Percentiles rank a stretch among this genome's conserved stretches.
These are phyloP conservation scores for Piloderma croceum DNA, from an alignment of 768 basidiomycete species.

Conservation along the genomic window DNA sequence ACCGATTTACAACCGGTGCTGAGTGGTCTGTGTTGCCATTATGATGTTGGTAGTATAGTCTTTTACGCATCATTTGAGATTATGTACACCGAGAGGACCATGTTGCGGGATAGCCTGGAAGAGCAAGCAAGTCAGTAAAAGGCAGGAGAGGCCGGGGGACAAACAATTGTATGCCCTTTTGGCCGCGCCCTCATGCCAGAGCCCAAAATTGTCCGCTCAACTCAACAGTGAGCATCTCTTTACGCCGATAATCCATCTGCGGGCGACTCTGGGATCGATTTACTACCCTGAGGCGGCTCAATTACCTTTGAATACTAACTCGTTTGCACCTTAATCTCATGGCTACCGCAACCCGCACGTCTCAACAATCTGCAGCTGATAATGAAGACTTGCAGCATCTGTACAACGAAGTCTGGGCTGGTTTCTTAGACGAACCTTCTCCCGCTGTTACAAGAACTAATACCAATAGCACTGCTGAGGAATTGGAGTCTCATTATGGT, in stretches of 20 bases:
- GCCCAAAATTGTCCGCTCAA: not conserved
- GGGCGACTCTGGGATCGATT: not conserved
- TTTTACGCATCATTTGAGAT: too few relatives aligned
- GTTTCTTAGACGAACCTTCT: constrained; percentile 34
- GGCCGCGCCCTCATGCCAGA: not conserved
- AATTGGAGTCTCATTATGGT: constrained; percentile 13
- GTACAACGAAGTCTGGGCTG: constrained; percentile 47
- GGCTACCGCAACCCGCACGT: constrained; percentile 31
- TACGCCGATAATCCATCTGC: too few relatives aligned
- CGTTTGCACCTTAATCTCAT: constrained; percentile 19
- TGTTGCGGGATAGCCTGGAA: too few relatives aligned
- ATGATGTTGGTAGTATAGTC: too few relatives aligned
- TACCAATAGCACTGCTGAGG: constrained; percentile 11
- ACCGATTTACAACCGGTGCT: too few relatives aligned
- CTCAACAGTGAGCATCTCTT: too few relatives aligned
- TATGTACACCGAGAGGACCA: too few relatives aligned
- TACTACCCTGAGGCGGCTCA: not conserved
- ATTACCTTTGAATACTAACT: not conserved
- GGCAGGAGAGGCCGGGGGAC: too few relatives aligned
- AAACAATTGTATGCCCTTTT: too few relatives aligned
- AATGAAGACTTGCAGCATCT: constrained; percentile 51
- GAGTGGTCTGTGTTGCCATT: too few relatives aligned
- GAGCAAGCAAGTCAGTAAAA: too few relatives aligned
- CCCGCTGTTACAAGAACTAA: constrained; percentile 8
- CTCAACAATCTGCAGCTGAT: constrained; percentile 35